Evolutionary conservation across 2,329 filamentous ascomycete species (phyloP).

Genomic region (Aspergillus eucalypticola): DNA sequence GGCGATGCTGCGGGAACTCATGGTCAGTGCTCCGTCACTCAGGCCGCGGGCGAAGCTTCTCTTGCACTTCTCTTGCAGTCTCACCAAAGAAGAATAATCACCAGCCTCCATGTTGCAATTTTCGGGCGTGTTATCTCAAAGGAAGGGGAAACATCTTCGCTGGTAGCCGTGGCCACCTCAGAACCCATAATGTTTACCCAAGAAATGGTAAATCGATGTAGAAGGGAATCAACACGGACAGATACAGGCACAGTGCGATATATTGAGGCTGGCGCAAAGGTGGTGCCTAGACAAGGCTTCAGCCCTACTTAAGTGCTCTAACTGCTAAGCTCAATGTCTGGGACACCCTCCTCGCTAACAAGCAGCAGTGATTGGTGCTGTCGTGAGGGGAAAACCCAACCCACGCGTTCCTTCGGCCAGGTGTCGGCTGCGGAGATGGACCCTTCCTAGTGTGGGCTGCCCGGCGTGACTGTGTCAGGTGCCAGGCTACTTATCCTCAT

Average conservation of each 20-base stretch:
- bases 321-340: neutral
- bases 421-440: neutral
- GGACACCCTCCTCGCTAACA: neutral
- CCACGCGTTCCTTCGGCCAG: slow-evolving; percentile 4
- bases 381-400: neutral
- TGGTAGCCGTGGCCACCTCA: neutral
- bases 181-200: slow-evolving; percentile 1
- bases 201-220: neutral
- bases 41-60: neutral
- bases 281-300: neutral
- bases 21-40: slow-evolving; percentile 5
- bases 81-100: slow-evolving; percentile 11
- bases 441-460: neutral
- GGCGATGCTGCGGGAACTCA: neutral
- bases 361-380: neutral
- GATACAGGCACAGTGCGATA: neutral
- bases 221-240: neutral
- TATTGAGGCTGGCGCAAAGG: neutral
- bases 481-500: too few species aligned
- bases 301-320: neutral
- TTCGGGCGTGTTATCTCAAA: neutral
- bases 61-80: neutral
- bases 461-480: neutral
- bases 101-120: slow-evolving; percentile 10
- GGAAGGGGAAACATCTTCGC: neutral